Evolutionary conservation across 495 filamentous ascomycete species (phyloP), one percentile per base, ranked within the genome.

Genomic region (Aspergillus incahuasiensis): DNA sequence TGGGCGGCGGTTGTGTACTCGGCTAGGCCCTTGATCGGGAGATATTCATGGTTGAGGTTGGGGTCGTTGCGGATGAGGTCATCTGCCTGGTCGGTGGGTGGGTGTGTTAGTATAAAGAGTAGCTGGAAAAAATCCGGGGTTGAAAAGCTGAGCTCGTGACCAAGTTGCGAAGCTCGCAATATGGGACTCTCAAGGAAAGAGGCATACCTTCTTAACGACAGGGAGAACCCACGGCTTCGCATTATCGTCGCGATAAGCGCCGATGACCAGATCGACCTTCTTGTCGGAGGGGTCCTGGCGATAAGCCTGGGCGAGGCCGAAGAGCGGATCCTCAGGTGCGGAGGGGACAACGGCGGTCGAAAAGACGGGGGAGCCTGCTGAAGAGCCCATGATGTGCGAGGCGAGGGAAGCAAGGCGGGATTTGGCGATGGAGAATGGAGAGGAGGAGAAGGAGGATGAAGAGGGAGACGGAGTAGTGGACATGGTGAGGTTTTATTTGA

Each of bases 141-240:
- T 35, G 32, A 11, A 28, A 8, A 8, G n/a, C n/a, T n/a, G 25
- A 28, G 25, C 25, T 28, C 25, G 25, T 28, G 25, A 8, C 8
- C 25, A 8, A 3, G 25, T 28, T n/a, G 25, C 3, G 25, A 28
- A 28, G 25, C 25, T 28, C 25, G 25, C 25, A 28, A 28, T 28
- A 8, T 28, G 25, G 25, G 25, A 28, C 3, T 28, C 8, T 28
- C 25, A 28, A 28, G 32, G 12, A 11, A 35, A 4, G 32, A 12
- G 8, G 12, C 21, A 1, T 73, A 96, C 92, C 86, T 94, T 92
- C 74, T 90, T 94, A 48, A 98, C 92, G 12, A 97, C 95, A 1
- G 95, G 92, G 47, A 98, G 76, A 52, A 98, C 82, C 95, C 95
- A 98, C n/a, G 94, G 95, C 75, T 97, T 97, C 48, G 90, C 91